Evolutionary conservation across 768 basidiomycete species (phyloP).

Genomic region (Podaxis pistillaris): DNA sequence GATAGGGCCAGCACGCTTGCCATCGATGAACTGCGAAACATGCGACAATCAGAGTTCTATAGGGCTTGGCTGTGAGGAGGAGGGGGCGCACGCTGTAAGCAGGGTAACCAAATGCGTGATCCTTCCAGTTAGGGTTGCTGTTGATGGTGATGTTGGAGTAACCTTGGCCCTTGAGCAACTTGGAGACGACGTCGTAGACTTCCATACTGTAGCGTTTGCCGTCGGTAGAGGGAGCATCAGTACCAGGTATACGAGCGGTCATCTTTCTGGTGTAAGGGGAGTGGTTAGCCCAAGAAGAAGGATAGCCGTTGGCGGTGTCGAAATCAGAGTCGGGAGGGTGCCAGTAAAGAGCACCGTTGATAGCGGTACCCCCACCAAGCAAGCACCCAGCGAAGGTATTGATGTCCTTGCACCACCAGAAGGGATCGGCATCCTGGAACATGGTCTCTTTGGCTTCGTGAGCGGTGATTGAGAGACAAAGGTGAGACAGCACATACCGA

Average conservation of each 20-base stretch:
- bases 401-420: slow-evolving; percentile 69
- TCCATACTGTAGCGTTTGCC: slow-evolving; percentile 58
- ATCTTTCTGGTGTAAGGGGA: slow-evolving; percentile 48
- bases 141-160: slow-evolving; percentile 57
- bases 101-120: slow-evolving; percentile 59
- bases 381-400: slow-evolving; percentile 64
- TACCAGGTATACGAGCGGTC: slow-evolving; percentile 50
- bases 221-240: slow-evolving; percentile 59
- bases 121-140: slow-evolving; percentile 52
- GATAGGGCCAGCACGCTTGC: slow-evolving; percentile 54
- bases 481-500: slow-evolving; percentile 28
- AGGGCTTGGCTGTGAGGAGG: background rate
- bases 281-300: slow-evolving; percentile 52
- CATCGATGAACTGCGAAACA: slow-evolving; percentile 35
- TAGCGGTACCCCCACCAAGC: slow-evolving; percentile 59
- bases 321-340: slow-evolving; percentile 52
- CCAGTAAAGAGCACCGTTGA: slow-evolving; percentile 67
- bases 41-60: background rate
- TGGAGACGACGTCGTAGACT: slow-evolving; percentile 39
- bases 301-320: slow-evolving; percentile 49
- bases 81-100: slow-evolving; percentile 33
- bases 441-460: slow-evolving; percentile 43
- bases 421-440: slow-evolving; percentile 56
- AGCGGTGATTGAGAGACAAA: background rate
- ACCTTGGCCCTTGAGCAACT: slow-evolving; percentile 47